Conservation (phyloP, 2,329 filamentous ascomycete species). For the Cladosporium sp. region DNA sequence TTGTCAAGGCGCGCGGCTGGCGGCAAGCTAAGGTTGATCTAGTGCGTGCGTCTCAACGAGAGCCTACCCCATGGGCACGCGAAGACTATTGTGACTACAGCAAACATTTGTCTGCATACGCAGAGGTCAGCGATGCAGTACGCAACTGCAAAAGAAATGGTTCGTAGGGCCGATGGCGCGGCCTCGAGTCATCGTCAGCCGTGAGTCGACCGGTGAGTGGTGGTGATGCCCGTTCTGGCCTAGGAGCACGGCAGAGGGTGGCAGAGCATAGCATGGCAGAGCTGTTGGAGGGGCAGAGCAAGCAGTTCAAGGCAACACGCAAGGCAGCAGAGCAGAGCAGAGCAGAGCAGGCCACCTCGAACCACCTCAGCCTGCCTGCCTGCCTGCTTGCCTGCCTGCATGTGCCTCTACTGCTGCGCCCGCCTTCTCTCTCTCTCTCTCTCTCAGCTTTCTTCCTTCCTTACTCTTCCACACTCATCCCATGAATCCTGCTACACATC, state of each 20-base stretch:
- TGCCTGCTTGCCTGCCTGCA: too few species aligned
- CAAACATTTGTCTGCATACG: neutral
- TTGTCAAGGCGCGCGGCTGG: neutral
- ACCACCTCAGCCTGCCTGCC: neutral
- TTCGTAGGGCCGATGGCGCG: neutral
- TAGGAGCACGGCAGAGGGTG: neutral
- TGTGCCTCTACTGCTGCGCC: neutral
- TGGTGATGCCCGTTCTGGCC: neutral
- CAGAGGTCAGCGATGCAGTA: neutral
- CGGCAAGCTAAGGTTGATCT: neutral
- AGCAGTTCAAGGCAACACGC: slow-evolving; percentile 4
- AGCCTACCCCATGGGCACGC: neutral
- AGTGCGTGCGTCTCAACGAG: slow-evolving; percentile 3
- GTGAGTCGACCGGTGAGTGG: slow-evolving; percentile 4
- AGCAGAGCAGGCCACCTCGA: neutral
- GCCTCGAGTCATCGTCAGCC: neutral
- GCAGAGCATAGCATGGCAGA: neutral
- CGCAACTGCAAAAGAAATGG: neutral
- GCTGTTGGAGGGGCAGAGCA: neutral
- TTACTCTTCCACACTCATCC: neutral
- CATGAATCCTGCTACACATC: neutral
- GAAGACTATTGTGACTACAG: neutral
- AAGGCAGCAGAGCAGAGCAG: neutral
- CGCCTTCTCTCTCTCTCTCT: neutral
- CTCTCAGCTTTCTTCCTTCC: neutral